Evolutionary conservation across 306 rosid genomes (phyloP), one percentile per base, ranked within the genome.

Genomic region (Cercis canadensis): DNA sequence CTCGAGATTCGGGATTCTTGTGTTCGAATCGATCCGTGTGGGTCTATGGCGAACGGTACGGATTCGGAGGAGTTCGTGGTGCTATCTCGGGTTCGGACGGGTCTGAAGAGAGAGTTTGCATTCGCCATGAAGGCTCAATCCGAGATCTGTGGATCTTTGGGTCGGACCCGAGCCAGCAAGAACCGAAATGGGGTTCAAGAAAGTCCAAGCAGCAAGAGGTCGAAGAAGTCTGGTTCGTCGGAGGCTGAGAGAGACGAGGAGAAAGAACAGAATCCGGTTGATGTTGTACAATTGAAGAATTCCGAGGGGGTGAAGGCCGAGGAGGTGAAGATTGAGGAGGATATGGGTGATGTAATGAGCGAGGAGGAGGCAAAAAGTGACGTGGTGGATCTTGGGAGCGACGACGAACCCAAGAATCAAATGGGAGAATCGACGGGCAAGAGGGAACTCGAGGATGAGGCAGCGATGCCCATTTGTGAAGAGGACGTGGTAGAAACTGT

Each of bases 321-420:
- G 50, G 74, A 64, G 43, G 71, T 16, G 31, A 57, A 39, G 71
- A 51, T 19, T 11, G 45, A 17, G 62, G 80, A 65, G 18, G 71
- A 34, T 21, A 31, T 57, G 70, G 81, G 17, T 33, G 70, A 57
- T 58, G 16, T 10, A 5, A 54, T 80, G 75, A 84, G 89, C 65
- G 93, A 90, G 67, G 96, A 87, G 75, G 91, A 90, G 70, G 97
- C 88, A 1, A 79, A 84, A 43, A 86, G 96, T 37, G 97, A 88
- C 5, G 96, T 85, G 69, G 96, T 84, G 59, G 94, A 93, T 61
- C 68, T 80, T 31, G 54, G 49, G 16, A 83, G 96, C 72, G 97
- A 90, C 8, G 97, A 92, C 6, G 95, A 84, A 60, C 90, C 87
- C 0, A 88, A 76, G 73, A 82, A 77, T 51, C 75, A 55, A 2